Evolutionary conservation across 306 rosid genomes (phyloP).

Genomic region (Myrica gale): DNA sequence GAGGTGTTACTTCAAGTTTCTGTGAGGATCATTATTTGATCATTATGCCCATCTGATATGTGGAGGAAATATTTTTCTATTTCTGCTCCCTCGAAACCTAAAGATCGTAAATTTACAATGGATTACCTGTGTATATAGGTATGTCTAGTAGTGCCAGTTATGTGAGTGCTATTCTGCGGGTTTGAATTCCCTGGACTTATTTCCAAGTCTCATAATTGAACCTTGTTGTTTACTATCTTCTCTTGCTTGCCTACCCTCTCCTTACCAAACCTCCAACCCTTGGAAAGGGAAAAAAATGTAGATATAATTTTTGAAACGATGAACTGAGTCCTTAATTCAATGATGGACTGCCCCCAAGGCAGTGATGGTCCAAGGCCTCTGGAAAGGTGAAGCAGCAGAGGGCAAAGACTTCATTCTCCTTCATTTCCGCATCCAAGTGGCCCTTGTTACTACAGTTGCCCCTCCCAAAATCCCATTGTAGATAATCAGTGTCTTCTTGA

Average conservation of each 20-base stretch:
- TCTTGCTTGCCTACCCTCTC: not conserved
- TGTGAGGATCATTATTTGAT: not conserved
- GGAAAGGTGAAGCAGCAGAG: too few species aligned
- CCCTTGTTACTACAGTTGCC: too few species aligned
- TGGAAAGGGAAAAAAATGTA: not conserved
- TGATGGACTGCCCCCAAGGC: too few species aligned
- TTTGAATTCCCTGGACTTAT: not conserved
- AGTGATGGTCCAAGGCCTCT: too few species aligned
- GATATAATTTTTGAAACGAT: too few species aligned
- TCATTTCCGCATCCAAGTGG: too few species aligned
- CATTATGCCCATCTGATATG: not conserved
- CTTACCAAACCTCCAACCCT: not conserved
- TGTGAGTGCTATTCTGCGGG: not conserved
- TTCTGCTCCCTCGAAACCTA: not conserved
- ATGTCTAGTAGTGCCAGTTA: not conserved
- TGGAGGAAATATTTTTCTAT: not conserved
- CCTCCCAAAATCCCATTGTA: too few species aligned
- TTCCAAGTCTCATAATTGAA: not conserved
- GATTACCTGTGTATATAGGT: not conserved
- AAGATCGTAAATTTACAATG: not conserved
- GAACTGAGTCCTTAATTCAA: too few species aligned
- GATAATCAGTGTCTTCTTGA: too few species aligned
- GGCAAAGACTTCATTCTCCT: too few species aligned
- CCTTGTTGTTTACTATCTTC: not conserved
- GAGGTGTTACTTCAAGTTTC: not conserved